Percentiles rank a stretch among this genome's conserved stretches.
phyloP scores from a whole-genome alignment of 2,329 filamentous ascomycete genomes.

The Fusarium falciforme region DNA sequence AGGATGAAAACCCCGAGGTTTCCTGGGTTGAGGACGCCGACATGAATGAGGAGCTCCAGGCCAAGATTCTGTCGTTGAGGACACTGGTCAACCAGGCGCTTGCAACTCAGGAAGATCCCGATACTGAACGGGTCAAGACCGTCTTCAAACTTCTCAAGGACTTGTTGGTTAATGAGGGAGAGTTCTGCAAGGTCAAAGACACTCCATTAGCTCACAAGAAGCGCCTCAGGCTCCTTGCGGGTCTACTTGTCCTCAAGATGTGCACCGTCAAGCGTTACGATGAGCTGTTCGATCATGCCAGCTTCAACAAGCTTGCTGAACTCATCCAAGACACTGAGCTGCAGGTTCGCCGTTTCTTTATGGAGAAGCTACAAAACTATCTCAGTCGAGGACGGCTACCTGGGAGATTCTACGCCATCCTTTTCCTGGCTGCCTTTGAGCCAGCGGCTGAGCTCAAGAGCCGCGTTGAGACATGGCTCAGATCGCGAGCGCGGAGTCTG shows the following conservation, averaged over 20 bases:
- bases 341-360: constrained; percentile 81
- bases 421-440: constrained; percentile 94
- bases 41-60: constrained; percentile 82
- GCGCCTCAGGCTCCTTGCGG: constrained; percentile 83
- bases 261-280: constrained; percentile 83
- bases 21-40: constrained; percentile 76
- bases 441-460: constrained; percentile 79
- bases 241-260: constrained; percentile 84
- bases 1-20: constrained; percentile 67
- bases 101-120: constrained; percentile 62
- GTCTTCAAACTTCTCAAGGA: constrained; percentile 84
- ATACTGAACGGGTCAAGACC: constrained; percentile 70
- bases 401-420: constrained; percentile 85
- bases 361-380: constrained; percentile 90
- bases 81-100: constrained; percentile 88
- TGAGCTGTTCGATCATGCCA: constrained; percentile 74
- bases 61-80: constrained; percentile 86
- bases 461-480: constrained; percentile 87
- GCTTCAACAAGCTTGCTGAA: constrained; percentile 85
- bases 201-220: constrained; percentile 84
- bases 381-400: constrained; percentile 78
- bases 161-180: constrained; percentile 80
- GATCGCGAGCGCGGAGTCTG: constrained; percentile 79
- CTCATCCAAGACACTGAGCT: constrained; percentile 82
- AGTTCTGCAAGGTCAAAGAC: constrained; percentile 79